phyloP scores from a whole-genome alignment of 805 yeast genomes.

The Pichia gijzeniarum region DNA sequence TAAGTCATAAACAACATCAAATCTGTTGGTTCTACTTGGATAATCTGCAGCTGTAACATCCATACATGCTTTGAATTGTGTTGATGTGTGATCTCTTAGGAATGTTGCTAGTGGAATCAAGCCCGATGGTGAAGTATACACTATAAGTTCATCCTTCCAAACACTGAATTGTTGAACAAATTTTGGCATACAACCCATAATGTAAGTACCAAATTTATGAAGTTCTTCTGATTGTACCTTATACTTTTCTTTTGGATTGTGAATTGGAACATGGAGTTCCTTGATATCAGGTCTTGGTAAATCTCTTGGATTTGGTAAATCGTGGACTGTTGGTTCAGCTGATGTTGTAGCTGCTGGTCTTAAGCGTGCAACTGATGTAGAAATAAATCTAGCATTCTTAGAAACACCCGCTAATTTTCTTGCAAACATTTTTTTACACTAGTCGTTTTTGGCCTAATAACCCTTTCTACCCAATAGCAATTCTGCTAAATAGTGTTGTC shows the following conservation, averaged over 20 bases:
- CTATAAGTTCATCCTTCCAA: slow-evolving; percentile 83
- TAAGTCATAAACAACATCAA: slow-evolving; percentile 81
- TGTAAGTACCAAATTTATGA: slow-evolving; percentile 74
- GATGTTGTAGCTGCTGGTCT: slow-evolving; percentile 10
- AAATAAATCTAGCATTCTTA: slow-evolving; percentile 7
- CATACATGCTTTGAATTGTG: slow-evolving; percentile 72
- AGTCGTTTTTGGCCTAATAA: background rate
- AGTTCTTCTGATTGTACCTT: slow-evolving; percentile 60
- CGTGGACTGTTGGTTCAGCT: slow-evolving; percentile 18
- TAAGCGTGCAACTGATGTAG: slow-evolving; percentile 7
- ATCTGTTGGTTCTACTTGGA: slow-evolving; percentile 77
- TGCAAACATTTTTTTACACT: slow-evolving; percentile 7
- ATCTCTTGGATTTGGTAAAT: slow-evolving; percentile 30
- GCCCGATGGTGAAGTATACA: slow-evolving; percentile 71
- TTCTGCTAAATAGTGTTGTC: background rate
- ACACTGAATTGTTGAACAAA: slow-evolving; percentile 77
- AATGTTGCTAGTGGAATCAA: slow-evolving; percentile 64
- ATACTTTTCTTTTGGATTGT: slow-evolving; percentile 75
- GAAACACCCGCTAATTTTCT: slow-evolving; percentile 5
- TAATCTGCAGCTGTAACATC: slow-evolving; percentile 85
- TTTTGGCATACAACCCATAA: slow-evolving; percentile 75
- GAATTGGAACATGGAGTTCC: slow-evolving; percentile 41
- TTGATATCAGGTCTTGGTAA: slow-evolving; percentile 29
- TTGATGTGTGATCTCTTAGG: slow-evolving; percentile 69
- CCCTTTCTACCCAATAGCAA: background rate